Conservation (phyloP, 164 flowering plant genomes). For the Berberis vulgaris region DNA sequence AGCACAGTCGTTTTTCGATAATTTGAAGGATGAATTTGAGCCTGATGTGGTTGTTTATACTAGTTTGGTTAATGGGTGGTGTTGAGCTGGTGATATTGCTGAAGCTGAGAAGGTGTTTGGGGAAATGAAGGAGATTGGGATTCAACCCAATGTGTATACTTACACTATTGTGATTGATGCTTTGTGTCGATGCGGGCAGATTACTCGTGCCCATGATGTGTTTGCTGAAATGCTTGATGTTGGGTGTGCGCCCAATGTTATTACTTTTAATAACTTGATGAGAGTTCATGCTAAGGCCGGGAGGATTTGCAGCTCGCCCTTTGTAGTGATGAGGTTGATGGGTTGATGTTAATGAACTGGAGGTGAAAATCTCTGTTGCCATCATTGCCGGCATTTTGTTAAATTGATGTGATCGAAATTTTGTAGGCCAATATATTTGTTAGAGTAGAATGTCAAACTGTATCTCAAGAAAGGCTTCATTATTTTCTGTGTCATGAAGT, state of each 20-base stretch:
- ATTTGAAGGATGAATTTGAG: slow-evolving; percentile 53
- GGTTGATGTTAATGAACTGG: background rate
- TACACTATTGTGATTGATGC: slow-evolving; percentile 77
- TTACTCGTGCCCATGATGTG: slow-evolving; percentile 75
- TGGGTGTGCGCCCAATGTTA: slow-evolving; percentile 60
- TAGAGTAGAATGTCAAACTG: no score
- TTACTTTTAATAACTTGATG: slow-evolving; percentile 82
- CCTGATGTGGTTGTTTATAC: slow-evolving; percentile 83
- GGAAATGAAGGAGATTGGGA: slow-evolving; percentile 71
- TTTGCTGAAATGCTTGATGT: slow-evolving; percentile 80
- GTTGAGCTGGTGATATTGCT: slow-evolving; percentile 53
- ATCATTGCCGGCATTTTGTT: background rate
- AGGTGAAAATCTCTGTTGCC: background rate
- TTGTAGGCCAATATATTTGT: background rate
- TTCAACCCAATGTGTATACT: slow-evolving; percentile 77
- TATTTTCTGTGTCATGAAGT: no score
- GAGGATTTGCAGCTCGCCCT: slow-evolving; percentile 61
- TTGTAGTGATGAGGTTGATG: slow-evolving; percentile 23
- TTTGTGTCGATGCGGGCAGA: slow-evolving; percentile 76
- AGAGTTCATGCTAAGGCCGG: slow-evolving; percentile 81
- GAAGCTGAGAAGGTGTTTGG: slow-evolving; percentile 78
- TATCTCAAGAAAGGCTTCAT: no score
- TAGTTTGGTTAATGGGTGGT: slow-evolving; percentile 86
- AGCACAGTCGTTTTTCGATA: slow-evolving; percentile 78
- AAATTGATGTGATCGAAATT: background rate